Base-by-base conservation (phyloP, 345 rosid species). In the Pugionium cornutum region DNA sequence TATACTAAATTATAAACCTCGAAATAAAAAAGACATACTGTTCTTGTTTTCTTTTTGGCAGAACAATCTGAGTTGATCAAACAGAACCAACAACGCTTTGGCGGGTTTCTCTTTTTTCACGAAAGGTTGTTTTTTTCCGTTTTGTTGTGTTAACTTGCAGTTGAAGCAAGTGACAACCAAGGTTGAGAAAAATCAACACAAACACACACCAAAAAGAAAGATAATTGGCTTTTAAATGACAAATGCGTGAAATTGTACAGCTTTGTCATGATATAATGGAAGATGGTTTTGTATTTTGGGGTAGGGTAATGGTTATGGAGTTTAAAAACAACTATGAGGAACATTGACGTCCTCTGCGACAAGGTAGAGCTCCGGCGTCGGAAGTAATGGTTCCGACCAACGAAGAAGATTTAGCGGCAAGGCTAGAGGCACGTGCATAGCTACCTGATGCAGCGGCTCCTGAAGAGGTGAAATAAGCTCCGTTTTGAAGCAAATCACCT, bases 381-480 rank as follows among this genome's bases (percentile, higher is more conserved):
- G 84, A 59, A 66, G 98, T 92, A 63, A 92, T 85, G 67, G 92
- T 11, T 66, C 81, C 92, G 9, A 89, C 92, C 82, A 84, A 69
- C 18, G 98, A 67, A 4, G 96, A 89, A 31, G 98, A 79, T 81
- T 89, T 92, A 62, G 96, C 98, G 41, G 89, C 89, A 63, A 89
- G 80, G 68, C 96, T 89, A 8, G 98, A 92, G 11, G 98, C 98
- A 60, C 98, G 84, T 39, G 98, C 95, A 10, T 89, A 89, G 86
- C 87, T 87, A 4, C 86, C 86, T 0, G 98, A 82, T 9, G 98
- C 88, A 0, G 88, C 87, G 6, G 88, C 95, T 25, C 98, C 98
- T 1, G 98, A 92, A 7, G 87, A 83, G 61, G 91, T 92, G 78
- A 92, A 92, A 77, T 75, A 92, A 45, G 98, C 98, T 25, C 98